Percentiles rank a stretch among this genome's conserved stretches.
Conservation (phyloP, 495 filamentous ascomycete genomes). For the Glarea lozoyensis region DNA sequence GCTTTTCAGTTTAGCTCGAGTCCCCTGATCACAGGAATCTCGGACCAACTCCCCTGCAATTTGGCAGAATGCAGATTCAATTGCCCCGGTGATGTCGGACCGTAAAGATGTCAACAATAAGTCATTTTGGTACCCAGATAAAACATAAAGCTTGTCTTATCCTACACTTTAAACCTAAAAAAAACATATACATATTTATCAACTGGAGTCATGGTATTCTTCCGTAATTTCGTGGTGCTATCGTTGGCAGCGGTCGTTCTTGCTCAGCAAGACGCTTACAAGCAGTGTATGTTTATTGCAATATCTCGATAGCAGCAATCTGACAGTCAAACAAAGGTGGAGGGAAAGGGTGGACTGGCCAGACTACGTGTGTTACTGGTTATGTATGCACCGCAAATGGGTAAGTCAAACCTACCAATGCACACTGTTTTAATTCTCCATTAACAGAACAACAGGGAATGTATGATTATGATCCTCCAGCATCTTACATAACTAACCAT, state of each 20-base stretch:
- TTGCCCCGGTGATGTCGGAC: conserved; percentile 14
- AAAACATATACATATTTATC: not conserved
- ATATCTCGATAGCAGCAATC: not conserved
- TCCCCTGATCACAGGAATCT: not conserved
- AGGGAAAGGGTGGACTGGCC: conserved; percentile 15
- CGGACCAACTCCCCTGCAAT: not conserved
- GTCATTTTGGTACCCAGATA: not conserved
- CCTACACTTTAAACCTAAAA: conserved; percentile 1
- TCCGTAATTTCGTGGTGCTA: not conserved
- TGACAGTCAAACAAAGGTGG: conserved; percentile 13
- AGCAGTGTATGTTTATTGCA: conserved; percentile 12
- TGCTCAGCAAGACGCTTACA: conserved; percentile 12
- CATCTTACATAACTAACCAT: not conserved
- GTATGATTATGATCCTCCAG: conserved; percentile 3
- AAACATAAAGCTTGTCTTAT: not conserved
- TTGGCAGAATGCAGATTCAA: conserved; percentile 16
- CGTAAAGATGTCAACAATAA: conserved; percentile 3
- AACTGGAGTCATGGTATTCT: conserved; percentile 3
- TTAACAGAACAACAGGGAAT: conserved; percentile 4
- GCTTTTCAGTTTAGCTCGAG: not conserved
- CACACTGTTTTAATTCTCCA: not conserved
- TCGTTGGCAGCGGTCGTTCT: not conserved
- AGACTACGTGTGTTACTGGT: conserved; percentile 18
- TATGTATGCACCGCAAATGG: conserved; percentile 8
- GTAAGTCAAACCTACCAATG: conserved; percentile 3